These are phyloP conservation scores for Eucalyptus dawsonii DNA, from an alignment of 345 rosid genomes.

Conservation along the genomic window DNA sequence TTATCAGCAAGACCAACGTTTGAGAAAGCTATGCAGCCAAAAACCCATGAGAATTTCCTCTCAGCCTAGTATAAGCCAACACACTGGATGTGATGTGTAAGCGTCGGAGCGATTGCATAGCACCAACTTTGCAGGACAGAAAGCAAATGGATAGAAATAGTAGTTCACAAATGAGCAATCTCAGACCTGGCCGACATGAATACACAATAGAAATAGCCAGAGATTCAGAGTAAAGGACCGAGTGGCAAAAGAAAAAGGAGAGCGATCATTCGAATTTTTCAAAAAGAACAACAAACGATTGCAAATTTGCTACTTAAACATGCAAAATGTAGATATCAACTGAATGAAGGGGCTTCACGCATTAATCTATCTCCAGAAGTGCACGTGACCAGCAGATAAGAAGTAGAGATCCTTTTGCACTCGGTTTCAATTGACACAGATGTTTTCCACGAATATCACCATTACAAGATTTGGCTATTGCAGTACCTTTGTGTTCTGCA, in stretches of 20 bases:
- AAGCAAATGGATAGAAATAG: background rate
- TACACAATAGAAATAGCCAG: background rate
- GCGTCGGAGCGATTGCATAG: background rate
- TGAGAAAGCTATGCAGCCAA: background rate
- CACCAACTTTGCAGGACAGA: background rate
- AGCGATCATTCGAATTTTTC: background rate
- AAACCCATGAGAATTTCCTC: background rate
- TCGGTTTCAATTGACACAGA: background rate
- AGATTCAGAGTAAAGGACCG: background rate
- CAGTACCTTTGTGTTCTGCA: slow-evolving; percentile 94
- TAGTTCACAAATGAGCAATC: background rate
- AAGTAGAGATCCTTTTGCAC: background rate
- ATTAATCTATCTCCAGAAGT: background rate
- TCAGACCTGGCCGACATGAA: background rate
- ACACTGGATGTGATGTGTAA: background rate
- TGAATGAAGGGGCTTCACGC: background rate
- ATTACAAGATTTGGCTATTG: background rate
- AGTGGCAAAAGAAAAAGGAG: background rate
- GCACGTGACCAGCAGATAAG: background rate
- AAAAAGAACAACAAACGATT: background rate
- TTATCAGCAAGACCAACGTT: background rate
- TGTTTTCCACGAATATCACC: background rate
- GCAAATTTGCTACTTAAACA: background rate
- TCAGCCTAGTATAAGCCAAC: background rate
- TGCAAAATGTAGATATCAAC: background rate